phyloP scores from a whole-genome alignment of 805 yeast species.

The Candida manassasensis region DNA sequence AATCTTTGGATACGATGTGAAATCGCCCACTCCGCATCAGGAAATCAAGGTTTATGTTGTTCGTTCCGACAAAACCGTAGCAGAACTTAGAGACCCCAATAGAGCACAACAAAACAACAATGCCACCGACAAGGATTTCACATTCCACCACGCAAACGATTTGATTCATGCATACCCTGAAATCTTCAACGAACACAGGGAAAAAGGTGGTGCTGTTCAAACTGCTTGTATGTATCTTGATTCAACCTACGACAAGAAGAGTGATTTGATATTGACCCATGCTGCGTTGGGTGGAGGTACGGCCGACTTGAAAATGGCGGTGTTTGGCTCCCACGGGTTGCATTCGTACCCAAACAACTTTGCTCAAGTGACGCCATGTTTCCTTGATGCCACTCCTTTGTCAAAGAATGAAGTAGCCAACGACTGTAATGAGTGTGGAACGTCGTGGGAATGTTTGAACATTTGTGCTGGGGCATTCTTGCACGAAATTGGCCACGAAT shows the following conservation, averaged over 20 bases:
- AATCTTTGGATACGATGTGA: conserved; percentile 34
- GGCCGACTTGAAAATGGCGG: conserved; percentile 67
- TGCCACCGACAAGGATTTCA: conserved; percentile 69
- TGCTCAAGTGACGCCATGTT: conserved; percentile 63
- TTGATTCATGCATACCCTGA: conserved; percentile 44
- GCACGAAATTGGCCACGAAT: conserved; percentile 90
- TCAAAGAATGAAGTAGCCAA: conserved; percentile 77
- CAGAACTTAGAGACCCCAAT: conserved; percentile 71
- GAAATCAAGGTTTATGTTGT: conserved; percentile 76
- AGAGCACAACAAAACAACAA: conserved; percentile 80
- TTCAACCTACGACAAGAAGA: conserved; percentile 69
- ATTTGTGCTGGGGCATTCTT: conserved; percentile 88
- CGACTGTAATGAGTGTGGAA: conserved; percentile 78
- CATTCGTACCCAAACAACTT: conserved; percentile 89
- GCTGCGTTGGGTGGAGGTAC: conserved; percentile 94
- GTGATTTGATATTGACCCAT: conserved; percentile 67
- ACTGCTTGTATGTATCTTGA: conserved; percentile 87
- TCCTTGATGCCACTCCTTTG: conserved; percentile 66
- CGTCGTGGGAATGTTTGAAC: conserved; percentile 85
- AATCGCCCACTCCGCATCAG: conserved; percentile 52
- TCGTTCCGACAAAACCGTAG: conserved; percentile 59
- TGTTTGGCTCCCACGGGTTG: conserved; percentile 89
- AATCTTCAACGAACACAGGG: conserved; percentile 30
- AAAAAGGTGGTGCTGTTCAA: conserved; percentile 55
- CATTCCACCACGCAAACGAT: conserved; percentile 77